Evolutionary conservation across 2,329 filamentous ascomycete genomes (phyloP), one percentile per base, ranked within the genome.

Genomic region (Cladophialophora yegresii): DNA sequence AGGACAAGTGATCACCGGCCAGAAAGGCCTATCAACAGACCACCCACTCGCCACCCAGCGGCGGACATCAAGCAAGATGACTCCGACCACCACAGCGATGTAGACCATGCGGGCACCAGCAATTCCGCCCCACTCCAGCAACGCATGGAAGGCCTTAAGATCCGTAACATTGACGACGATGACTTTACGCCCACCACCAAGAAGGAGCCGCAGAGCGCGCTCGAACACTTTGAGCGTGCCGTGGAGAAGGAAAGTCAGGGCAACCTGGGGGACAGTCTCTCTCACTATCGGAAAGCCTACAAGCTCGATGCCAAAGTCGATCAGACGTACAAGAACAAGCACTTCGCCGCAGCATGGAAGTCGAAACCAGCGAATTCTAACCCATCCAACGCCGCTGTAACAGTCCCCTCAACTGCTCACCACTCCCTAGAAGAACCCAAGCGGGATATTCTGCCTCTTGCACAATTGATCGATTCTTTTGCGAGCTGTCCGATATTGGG

Each of bases 191-290:
- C 69, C 7, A 66, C 72, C 13, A 67, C 69, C 55, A 51, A 20
- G 32, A 72, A 70, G 23, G 84, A 89, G 70, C 90, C 90, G 4
- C 80, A 82, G 23, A 90, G 93, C 10, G 95, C 95, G 0, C 78
- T 99, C 16, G 95, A 98, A 71, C 91, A 96, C 76, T 98, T 95
- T 72, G 95, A 98, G 75, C 87, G 86, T 74, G 95, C 93, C 3
- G 93, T 96, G 62, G 90, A 96, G 77, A 92, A 88, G 76, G 95
- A 99, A 78, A 85, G 84, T 0, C 86, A 90, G 71, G 95, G 95
- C 0, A 95, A 87, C 67, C 82, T 98, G 57, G 92, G 93, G 4
- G 93, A 98, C 68, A 98, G 93, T 74, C 76, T 99, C 61, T 87
- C 85, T 69, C 84, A 96, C 57, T 99, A 99, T 76, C 87, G 95